Base-by-base conservation (phyloP, 2,329 filamentous ascomycete genomes). In the Didymella lethalis region DNA sequence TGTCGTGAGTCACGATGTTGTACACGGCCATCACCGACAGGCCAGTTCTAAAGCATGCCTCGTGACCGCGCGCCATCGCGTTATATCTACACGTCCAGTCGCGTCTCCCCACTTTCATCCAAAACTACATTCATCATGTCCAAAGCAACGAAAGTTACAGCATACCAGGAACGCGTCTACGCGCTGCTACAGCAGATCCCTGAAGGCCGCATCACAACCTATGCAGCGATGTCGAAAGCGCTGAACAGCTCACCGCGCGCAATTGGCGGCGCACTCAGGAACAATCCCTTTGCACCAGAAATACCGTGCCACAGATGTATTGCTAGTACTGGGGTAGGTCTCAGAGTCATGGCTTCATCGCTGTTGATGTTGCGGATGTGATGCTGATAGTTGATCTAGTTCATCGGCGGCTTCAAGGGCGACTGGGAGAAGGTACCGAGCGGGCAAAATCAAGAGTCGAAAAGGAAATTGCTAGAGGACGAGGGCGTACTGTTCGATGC, bases 271-370 rank as follows among this genome's bases (percentile, higher is more conserved):
- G 91, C 91, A 1, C 81, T 96, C 71, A 85, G 90, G 18, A 81
- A 78, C 34, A 96, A 96, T 73, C 92, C 92, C 0, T 96, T 94
- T 69, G 92, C 92, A 14, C 92, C 92, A 0, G 84, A 86, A 32
- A 89, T 94, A 4, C 92, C 92, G 1, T 96, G 92, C 66, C 92
- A 96, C 76, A 85, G 92, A 10, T 89, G 94, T 23, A 85, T 96
- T 46, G 90, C 90, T 6, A 88, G 87, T 40, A 88, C 88, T 50
- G 88, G 90, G 12, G 82, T 83, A n/a, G 76, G 79, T 67, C 4
- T 11, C 29, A 11, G 10, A 11, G 29, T 31, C 29, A 11, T 4
- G 3, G 3, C 3, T 31, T 31, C 8, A 31, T 31, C 8, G 12
- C 11, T 11, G 10, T 8, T 11, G 12, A 31, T 12, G 5, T 32